Base-by-base conservation (phyloP, 345 rosid genomes). In the Aquilaria sinensis region DNA sequence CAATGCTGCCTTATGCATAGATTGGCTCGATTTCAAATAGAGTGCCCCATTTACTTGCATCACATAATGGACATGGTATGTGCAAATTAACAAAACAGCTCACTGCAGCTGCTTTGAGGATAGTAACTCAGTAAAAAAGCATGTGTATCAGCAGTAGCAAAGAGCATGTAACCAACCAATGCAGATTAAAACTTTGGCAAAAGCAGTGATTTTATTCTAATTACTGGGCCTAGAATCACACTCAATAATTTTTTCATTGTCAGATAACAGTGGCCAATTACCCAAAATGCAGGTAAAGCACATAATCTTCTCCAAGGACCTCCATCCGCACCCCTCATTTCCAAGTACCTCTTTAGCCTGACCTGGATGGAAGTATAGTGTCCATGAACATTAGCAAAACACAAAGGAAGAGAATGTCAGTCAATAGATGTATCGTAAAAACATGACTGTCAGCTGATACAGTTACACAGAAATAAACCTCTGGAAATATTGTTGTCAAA, bases 241-340 rank as follows among this genome's bases (percentile, higher is more conserved):
- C 33, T 1, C 43, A 9, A 61, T 2, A 49, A 50, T 12, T 13
- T 75, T 14, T 29, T 30, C 33, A 70, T 62, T 48, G 60, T 57
- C 49, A 48, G 33, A 72, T 29, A 14, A 69, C 58, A 53, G 51
- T 30, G 53, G 69, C 54, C 13, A 67, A 60, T 67, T 82, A 95
- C 99, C 99, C 99, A 91, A 74, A 95, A 86, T 61, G 99, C 99
- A 48, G 97, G 96, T 71, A 95, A 73, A 30, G 97, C 99, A 73
- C 97, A 88, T 59, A 91, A 56, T 69, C 96, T 88, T 81, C 99
- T 89, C 97, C 96, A 87, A 49, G 99, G 96, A 72, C 97, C 97
- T 77, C 97, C 96, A 84, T 91, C 99, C 75, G 97, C 96, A 60
- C 99, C 99, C 75, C 97, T 91, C 99, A 95, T 95, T 82, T 95